These are phyloP conservation scores for Phytophthora tentaculata DNA, from an alignment of 352 stramenopile species.

Conservation along the genomic window DNA sequence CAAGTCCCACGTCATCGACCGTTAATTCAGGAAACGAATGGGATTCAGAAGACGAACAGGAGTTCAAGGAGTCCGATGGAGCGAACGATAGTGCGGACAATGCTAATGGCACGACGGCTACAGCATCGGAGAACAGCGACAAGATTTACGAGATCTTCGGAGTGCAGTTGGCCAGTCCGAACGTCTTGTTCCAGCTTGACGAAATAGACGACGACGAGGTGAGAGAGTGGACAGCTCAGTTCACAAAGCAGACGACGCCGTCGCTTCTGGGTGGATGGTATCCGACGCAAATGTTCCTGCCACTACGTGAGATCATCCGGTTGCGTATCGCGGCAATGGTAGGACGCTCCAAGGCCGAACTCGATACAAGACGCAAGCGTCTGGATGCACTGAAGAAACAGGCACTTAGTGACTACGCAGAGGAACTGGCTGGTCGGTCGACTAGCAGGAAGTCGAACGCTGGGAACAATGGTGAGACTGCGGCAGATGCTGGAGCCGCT, in stretches of 20 bases:
- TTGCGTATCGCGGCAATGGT: conserved; percentile 77
- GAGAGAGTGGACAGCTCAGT: conserved; percentile 55
- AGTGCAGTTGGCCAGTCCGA: conserved; percentile 70
- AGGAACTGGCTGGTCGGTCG: conserved; percentile 44
- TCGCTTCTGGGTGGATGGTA: conserved; percentile 80
- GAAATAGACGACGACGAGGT: conserved; percentile 80
- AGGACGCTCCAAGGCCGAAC: conserved; percentile 68
- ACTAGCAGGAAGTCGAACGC: conserved; percentile 27
- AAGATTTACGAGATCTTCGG: conserved; percentile 75
- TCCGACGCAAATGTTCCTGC: conserved; percentile 81
- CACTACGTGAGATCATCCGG: conserved; percentile 78
- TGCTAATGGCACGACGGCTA: conserved; percentile 14
- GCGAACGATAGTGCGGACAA: conserved; percentile 35
- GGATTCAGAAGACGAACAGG: conserved; percentile 57
- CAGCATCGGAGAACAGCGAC: conserved; percentile 24
- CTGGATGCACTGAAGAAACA: conserved; percentile 82
- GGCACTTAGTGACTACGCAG: conserved; percentile 60
- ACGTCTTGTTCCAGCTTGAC: conserved; percentile 77
- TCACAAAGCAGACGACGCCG: conserved; percentile 48
- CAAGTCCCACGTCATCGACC: conserved; percentile 22
- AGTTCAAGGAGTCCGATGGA: conserved; percentile 41
- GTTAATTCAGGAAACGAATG: conserved; percentile 43
- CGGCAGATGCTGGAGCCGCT: conserved; percentile 21
- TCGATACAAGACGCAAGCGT: conserved; percentile 66
- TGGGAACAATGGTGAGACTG: conserved; percentile 1